phyloP scores from a whole-genome alignment of 148 eudicot genomes.

The Chenopodium album region DNA sequence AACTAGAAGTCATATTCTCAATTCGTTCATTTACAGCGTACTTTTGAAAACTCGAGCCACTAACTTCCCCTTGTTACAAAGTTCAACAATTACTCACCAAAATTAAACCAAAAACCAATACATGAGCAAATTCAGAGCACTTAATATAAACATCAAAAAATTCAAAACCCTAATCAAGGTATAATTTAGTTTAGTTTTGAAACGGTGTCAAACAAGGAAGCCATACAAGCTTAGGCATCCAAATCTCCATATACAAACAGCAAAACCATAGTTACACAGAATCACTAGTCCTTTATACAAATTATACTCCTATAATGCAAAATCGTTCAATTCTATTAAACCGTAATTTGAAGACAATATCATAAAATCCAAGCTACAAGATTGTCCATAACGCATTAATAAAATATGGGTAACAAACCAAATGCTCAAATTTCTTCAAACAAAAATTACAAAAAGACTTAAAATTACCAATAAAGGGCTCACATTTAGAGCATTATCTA shows the following conservation, averaged over 20 bases:
- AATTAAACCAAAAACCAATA: not conserved
- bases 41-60: not conserved
- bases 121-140: not conserved
- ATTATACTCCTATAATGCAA: not conserved
- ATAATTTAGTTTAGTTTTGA: not conserved
- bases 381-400: not conserved
- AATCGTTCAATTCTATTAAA: not conserved
- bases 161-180: not conserved
- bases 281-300: not conserved
- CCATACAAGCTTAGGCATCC: not conserved
- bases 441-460: not conserved
- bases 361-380: not conserved
- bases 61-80: not conserved
- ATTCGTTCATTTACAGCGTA: not conserved
- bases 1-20: not conserved
- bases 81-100: not conserved
- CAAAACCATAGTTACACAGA: not conserved
- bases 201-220: not conserved
- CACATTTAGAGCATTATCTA: slow-evolving; percentile 15
- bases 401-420: not conserved
- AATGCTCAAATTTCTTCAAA: not conserved
- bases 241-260: not conserved
- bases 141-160: not conserved
- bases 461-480: slow-evolving; percentile 1
- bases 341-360: not conserved